phyloP scores from a whole-genome alignment of 1,284 basidiomycete genomes.

The Pterulicium gracile region DNA sequence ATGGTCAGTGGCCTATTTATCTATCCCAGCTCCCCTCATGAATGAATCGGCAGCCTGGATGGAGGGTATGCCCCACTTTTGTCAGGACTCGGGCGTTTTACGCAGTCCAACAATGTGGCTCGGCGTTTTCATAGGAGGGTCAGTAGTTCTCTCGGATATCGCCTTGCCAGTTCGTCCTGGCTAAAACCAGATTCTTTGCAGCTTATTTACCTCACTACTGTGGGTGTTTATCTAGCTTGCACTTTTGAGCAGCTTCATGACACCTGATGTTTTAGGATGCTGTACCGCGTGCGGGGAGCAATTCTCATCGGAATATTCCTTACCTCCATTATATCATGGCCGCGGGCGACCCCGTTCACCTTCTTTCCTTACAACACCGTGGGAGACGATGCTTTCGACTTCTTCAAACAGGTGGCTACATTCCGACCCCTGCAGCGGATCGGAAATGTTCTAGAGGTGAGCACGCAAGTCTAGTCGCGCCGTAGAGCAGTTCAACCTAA shows the following conservation, averaged over 20 bases:
- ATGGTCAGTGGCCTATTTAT: conserved; percentile 25
- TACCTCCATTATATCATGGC: conserved; percentile 85
- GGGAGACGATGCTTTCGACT: conserved; percentile 71
- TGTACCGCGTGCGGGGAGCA: conserved; percentile 81
- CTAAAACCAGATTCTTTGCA: no score
- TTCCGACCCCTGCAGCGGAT: conserved; percentile 57
- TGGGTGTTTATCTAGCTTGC: conserved; percentile 1
- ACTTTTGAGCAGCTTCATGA: conserved; percentile 40
- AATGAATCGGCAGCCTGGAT: not conserved
- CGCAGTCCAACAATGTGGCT: conserved; percentile 78
- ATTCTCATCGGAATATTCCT: conserved; percentile 79
- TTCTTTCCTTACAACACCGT: conserved; percentile 66
- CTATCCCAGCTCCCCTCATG: not conserved
- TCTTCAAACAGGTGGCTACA: conserved; percentile 80
- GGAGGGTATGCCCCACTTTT: conserved; percentile 43
- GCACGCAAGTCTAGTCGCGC: no score
- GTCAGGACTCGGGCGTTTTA: conserved; percentile 48
- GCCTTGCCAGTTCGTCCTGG: no score
- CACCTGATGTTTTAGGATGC: conserved; percentile 69
- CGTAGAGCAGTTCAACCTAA: not conserved
- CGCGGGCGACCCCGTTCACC: conserved; percentile 70
- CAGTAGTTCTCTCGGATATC: conserved; percentile 16
- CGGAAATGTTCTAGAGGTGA: conserved; percentile 55
- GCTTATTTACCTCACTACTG: not conserved
- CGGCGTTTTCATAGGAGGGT: conserved; percentile 84